A percentile compares a stretch with the other conserved stretches of the same genome.
Evolutionary conservation across 106 monocot species (phyloP).

Genomic region (Gastrodia elata): DNA sequence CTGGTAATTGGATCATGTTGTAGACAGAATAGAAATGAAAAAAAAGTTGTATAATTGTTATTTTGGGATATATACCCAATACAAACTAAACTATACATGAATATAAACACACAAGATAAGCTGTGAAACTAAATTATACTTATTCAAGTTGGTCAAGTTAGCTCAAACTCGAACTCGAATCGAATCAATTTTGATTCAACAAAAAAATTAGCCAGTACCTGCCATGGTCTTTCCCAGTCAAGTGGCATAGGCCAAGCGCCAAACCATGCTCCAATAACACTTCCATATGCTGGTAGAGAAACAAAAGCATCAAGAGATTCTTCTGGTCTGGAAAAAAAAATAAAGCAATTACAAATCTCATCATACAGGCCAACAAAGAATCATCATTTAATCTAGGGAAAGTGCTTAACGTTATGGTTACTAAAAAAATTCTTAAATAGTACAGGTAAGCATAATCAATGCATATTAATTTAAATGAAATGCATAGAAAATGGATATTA

Average conservation of each 20-base stretch:
- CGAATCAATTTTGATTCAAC: neutral
- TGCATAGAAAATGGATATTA: neutral
- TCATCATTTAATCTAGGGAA: neutral
- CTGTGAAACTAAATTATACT: too few species aligned
- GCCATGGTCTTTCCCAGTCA: slow-evolving; percentile 98
- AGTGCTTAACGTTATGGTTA: neutral
- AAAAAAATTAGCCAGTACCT: slow-evolving; percentile 33
- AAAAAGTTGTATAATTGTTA: too few species aligned
- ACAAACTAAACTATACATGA: too few species aligned
- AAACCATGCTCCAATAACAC: slow-evolving; percentile 87
- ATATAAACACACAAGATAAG: too few species aligned
- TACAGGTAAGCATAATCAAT: neutral
- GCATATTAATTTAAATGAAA: neutral
- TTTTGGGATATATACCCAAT: too few species aligned
- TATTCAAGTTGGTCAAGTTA: too few species aligned
- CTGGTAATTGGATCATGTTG: too few species aligned
- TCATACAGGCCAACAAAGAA: neutral
- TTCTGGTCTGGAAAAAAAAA: slow-evolving; percentile 31
- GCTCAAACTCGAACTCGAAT: too few species aligned
- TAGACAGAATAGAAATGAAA: too few species aligned
- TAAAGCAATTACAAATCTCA: neutral
- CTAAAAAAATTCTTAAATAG: neutral
- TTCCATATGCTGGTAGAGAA: slow-evolving; percentile 75
- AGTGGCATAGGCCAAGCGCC: slow-evolving; percentile 99
- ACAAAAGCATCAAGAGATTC: slow-evolving; percentile 53